Evolutionary conservation across 1,139 yeast genomes (phyloP).

Genomic region (Kodamaea anthophila): DNA sequence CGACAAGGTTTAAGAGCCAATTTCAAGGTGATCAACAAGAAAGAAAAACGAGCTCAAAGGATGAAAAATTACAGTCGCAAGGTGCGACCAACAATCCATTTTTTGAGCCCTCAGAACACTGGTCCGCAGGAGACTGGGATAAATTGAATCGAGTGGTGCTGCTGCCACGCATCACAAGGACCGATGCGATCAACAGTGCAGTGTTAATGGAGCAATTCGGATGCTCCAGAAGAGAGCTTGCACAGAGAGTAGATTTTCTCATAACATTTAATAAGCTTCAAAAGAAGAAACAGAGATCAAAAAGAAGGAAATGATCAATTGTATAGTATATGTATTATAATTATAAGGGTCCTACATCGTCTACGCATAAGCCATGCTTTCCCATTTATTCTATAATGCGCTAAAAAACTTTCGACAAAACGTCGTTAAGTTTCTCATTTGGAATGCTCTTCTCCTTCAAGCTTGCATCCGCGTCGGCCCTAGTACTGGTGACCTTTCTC

Average conservation of each 20-base stretch:
- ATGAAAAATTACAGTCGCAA: too few relatives aligned
- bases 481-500: slow-evolving; percentile 53
- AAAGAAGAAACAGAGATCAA: background rate
- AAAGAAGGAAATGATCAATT: background rate
- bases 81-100: background rate
- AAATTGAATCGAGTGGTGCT: slow-evolving; percentile 11
- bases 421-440: slow-evolving; percentile 38
- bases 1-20: too few relatives aligned
- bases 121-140: slow-evolving; percentile 8
- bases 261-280: slow-evolving; percentile 7
- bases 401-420: slow-evolving; percentile 31
- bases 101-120: background rate
- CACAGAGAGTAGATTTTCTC: slow-evolving; percentile 12
- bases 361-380: too few relatives aligned
- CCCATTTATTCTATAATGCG: too few relatives aligned
- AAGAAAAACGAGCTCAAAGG: too few relatives aligned
- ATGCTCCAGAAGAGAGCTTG: slow-evolving; percentile 10
- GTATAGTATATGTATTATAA: too few relatives aligned
- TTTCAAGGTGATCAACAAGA: too few relatives aligned
- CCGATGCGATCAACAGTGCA: slow-evolving; percentile 11
- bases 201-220: slow-evolving; percentile 9
- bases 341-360: too few relatives aligned
- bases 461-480: slow-evolving; percentile 54
- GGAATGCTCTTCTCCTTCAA: slow-evolving; percentile 43
- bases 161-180: slow-evolving; percentile 11